phyloP scores from a whole-genome alignment of 331 rosid species.

The Prunus yedoensis region DNA sequence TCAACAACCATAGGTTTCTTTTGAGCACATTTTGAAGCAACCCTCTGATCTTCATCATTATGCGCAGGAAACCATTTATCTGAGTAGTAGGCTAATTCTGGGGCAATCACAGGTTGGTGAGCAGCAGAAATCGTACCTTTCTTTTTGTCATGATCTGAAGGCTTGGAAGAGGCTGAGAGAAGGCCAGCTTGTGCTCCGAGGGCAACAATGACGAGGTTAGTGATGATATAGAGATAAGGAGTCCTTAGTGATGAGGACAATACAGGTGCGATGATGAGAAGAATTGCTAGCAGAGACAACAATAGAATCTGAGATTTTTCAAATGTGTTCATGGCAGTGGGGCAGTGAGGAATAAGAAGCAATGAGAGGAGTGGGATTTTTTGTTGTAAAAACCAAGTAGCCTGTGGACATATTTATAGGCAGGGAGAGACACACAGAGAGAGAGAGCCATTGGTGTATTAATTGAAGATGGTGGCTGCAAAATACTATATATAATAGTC shows the following conservation, averaged over 20 bases:
- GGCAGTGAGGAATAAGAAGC: background rate
- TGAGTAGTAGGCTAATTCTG: background rate
- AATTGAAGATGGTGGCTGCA: no score
- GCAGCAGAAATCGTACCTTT: background rate
- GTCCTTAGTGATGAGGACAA: slow-evolving; percentile 58
- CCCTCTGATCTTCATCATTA: background rate
- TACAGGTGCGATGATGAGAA: slow-evolving; percentile 58
- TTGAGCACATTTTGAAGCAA: slow-evolving; percentile 9
- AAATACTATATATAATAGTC: no score
- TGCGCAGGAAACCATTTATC: slow-evolving; percentile 8
- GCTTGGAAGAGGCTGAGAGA: slow-evolving; percentile 45
- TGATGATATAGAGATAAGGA: slow-evolving; percentile 56
- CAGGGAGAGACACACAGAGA: background rate
- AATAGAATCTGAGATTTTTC: slow-evolving; percentile 58
- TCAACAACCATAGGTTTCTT: slow-evolving; percentile 27
- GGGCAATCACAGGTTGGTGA: no score
- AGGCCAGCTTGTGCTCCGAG: slow-evolving; percentile 82
- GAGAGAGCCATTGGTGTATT: no score
- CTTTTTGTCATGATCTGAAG: slow-evolving; percentile 38
- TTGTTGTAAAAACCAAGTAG: slow-evolving; percentile 27
- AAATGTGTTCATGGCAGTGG: slow-evolving; percentile 38
- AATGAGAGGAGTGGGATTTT: slow-evolving; percentile 7
- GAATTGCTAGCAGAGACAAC: slow-evolving; percentile 47
- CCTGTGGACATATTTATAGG: slow-evolving; percentile 44
- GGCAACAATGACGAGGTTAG: slow-evolving; percentile 59